These are phyloP conservation scores for Astrothelium subdiscretum DNA, from an alignment of 495 filamentous ascomycete genomes.

Conservation along the genomic window DNA sequence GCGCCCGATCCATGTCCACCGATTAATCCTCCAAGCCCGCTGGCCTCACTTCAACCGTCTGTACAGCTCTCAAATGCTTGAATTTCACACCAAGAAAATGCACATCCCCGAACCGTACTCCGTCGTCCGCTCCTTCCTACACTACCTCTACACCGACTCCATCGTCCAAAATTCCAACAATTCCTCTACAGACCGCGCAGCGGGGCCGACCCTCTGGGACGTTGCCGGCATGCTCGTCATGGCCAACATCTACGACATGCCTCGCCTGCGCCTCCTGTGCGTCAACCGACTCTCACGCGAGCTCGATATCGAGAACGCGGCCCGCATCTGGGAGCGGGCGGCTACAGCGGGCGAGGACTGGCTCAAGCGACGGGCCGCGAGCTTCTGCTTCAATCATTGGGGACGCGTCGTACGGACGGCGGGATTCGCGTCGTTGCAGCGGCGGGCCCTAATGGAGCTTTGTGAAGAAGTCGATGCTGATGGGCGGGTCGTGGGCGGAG, in stretches of 20 bases:
- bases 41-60: conserved; percentile 94
- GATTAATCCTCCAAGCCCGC: conserved; percentile 79
- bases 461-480: conserved; percentile 87
- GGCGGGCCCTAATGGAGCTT: conserved; percentile 71
- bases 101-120: conserved; percentile 94
- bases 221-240: conserved; percentile 95
- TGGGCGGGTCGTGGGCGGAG: conserved; percentile 71
- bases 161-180: conserved; percentile 37
- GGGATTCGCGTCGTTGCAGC: conserved; percentile 70
- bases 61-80: conserved; percentile 86
- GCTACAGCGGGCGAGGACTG: conserved; percentile 83
- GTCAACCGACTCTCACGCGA: conserved; percentile 79
- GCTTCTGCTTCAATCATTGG: conserved; percentile 87
- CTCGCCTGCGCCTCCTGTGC: conserved; percentile 77
- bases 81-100: conserved; percentile 93
- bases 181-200: conserved; percentile 30
- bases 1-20: conserved; percentile 84
- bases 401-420: conserved; percentile 82
- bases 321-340: conserved; percentile 91
- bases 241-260: conserved; percentile 95
- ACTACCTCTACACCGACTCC: conserved; percentile 92
- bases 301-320: conserved; percentile 86
- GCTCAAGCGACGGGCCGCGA: conserved; percentile 75
- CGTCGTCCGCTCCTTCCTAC: conserved; percentile 87
- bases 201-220: conserved; percentile 59